A percentile compares a stretch with the other conserved stretches of the same genome.
These are phyloP conservation scores for Amanita pallidorosea DNA, from an alignment of 768 basidiomycete species.

Conservation along the genomic window DNA sequence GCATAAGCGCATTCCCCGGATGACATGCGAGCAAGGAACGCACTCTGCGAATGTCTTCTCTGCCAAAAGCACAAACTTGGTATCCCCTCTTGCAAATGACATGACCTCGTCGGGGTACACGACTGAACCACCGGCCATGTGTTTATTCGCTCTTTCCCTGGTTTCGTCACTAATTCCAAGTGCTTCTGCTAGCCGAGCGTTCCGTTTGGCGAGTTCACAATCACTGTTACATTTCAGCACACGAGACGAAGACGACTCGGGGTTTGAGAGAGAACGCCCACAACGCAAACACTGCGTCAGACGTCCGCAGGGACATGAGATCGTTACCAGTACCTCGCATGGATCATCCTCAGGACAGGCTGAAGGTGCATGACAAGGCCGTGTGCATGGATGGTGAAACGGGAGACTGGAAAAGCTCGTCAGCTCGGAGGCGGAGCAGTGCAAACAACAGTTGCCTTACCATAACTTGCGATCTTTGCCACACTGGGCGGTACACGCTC, in stretches of 20 bases:
- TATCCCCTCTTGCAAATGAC: conserved; percentile 46
- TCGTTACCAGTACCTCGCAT: conserved; percentile 54
- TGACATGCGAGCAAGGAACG: conserved; percentile 16
- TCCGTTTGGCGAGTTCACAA: conserved; percentile 78
- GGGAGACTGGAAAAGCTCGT: conserved; percentile 37
- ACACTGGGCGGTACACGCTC: conserved; percentile 64
- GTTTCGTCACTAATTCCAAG: conserved; percentile 65
- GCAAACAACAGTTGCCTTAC: conserved; percentile 23
- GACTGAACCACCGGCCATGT: conserved; percentile 16
- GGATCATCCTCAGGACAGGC: conserved; percentile 73
- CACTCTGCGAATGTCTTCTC: conserved; percentile 80
- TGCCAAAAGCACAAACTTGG: conserved; percentile 58
- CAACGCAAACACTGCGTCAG: conserved; percentile 67
- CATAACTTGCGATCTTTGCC: conserved; percentile 83
- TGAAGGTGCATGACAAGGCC: conserved; percentile 82
- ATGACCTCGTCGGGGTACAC: conserved; percentile 57
- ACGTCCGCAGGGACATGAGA: conserved; percentile 78
- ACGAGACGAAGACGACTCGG: neutral
- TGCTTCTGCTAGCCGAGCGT: conserved; percentile 82
- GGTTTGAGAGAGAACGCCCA: conserved; percentile 39
- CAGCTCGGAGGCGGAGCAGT: neutral
- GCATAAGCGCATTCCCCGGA: conserved; percentile 6
- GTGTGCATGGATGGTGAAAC: conserved; percentile 62
- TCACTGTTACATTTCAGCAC: conserved; percentile 64
- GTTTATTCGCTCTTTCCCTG: conserved; percentile 21